A percentile compares a stretch with the other conserved stretches of the same genome.
phyloP scores from a whole-genome alignment of 305 asterid species.

The Fraxinus nigra region DNA sequence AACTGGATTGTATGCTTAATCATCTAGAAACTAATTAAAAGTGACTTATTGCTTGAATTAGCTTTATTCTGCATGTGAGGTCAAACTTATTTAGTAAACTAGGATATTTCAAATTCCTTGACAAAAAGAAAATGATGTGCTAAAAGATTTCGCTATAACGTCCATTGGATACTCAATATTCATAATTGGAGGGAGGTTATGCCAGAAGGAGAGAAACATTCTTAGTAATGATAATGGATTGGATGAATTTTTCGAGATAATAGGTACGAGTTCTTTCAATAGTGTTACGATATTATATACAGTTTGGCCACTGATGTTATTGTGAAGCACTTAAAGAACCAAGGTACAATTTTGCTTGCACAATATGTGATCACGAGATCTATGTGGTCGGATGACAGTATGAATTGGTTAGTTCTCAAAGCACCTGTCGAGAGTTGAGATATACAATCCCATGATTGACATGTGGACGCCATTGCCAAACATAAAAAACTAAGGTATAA shows the following conservation, averaged over 20 bases:
- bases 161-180: constrained; percentile 28
- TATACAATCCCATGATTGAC: constrained; percentile 26
- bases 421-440: constrained; percentile 35
- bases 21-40: too few relatives aligned
- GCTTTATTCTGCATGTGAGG: too few relatives aligned
- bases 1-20: too few relatives aligned
- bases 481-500: constrained; percentile 29
- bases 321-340: constrained; percentile 35
- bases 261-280: constrained; percentile 22
- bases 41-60: too few relatives aligned
- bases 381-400: constrained; percentile 42
- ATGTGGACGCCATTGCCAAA: constrained; percentile 33
- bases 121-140: constrained; percentile 22
- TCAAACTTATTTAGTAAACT: too few relatives aligned
- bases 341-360: constrained; percentile 42
- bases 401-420: constrained; percentile 26
- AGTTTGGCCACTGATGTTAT: constrained; percentile 22
- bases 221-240: too few relatives aligned
- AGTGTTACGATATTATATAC: constrained; percentile 25
- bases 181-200: constrained; percentile 39
- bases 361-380: constrained; percentile 32
- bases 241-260: background rate
- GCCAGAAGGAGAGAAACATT: constrained; percentile 15
- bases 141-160: constrained; percentile 41
- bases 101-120: background rate